These are phyloP conservation scores for Eimeria necatrix DNA, from an alignment of 169 alveolate species.

Conservation along the genomic window DNA sequence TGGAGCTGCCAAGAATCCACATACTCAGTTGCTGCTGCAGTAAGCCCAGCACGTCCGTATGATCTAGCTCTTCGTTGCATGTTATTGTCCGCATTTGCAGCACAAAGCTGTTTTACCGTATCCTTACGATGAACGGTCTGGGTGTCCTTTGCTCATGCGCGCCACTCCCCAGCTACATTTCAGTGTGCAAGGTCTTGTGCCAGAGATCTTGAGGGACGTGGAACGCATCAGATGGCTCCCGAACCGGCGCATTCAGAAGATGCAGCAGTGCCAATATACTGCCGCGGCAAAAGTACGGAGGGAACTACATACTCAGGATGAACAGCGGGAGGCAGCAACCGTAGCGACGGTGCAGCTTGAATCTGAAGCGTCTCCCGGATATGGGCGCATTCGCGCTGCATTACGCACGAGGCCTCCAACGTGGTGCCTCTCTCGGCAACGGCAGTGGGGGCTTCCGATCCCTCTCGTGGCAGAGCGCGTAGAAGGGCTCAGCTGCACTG, in stretches of 20 bases:
- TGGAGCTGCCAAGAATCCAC: no score
- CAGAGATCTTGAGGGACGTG: conserved; percentile 48
- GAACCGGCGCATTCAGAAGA: conserved; percentile 26
- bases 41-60: no score
- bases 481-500: background rate
- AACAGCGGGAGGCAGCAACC: conserved; percentile 34
- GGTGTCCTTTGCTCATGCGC: conserved; percentile 65
- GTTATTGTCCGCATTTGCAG: conserved; percentile 26
- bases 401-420: conserved; percentile 80
- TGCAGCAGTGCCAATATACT: background rate
- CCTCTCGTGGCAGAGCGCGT: conserved; percentile 72
- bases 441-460: conserved; percentile 91
- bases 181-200: conserved; percentile 26
- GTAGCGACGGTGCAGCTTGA: background rate
- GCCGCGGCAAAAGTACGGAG: background rate
- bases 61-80: no score
- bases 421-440: conserved; percentile 92
- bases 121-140: conserved; percentile 63
- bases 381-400: conserved; percentile 76
- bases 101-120: conserved; percentile 34
- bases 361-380: conserved; percentile 47
- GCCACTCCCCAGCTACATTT: conserved; percentile 73
- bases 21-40: no score
- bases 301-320: background rate
- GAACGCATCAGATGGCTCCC: conserved; percentile 64